A percentile compares a stretch with the other conserved stretches of the same genome.
Conservation (phyloP, 164 flowering plant species). For the Kingdonia uniflora region DNA sequence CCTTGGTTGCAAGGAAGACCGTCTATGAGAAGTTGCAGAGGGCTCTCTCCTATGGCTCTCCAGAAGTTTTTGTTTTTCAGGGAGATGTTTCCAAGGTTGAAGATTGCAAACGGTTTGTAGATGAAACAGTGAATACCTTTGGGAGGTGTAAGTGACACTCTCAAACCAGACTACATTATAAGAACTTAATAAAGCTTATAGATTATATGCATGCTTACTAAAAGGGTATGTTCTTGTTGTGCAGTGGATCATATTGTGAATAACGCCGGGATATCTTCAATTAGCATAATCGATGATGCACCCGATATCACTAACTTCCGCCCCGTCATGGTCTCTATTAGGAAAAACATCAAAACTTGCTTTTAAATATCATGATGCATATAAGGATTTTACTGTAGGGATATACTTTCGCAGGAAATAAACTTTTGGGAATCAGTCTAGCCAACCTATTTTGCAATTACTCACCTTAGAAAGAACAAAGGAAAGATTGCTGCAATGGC, state of each 20-base stretch:
- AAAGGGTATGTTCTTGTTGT: background rate
- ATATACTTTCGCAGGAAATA: slow-evolving; percentile 24
- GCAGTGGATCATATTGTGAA: slow-evolving; percentile 71
- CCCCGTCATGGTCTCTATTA: slow-evolving; percentile 28
- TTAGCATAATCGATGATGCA: slow-evolving; percentile 31
- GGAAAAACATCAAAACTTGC: background rate
- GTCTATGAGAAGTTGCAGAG: slow-evolving; percentile 30
- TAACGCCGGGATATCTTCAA: slow-evolving; percentile 41
- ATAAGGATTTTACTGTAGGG: background rate
- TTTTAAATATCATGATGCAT: too few relatives aligned
- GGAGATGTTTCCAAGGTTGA: slow-evolving; percentile 42
- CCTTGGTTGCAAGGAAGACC: slow-evolving; percentile 35
- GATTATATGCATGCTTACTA: too few relatives aligned
- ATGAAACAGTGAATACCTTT: slow-evolving; percentile 29
- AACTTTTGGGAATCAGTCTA: slow-evolving; percentile 55
- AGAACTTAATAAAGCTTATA: too few relatives aligned
- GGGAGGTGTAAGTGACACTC: slow-evolving; percentile 38
- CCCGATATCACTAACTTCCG: slow-evolving; percentile 11
- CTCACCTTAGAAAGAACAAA: slow-evolving; percentile 30
- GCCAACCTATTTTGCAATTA: slow-evolving; percentile 32
- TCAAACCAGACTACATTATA: too few relatives aligned
- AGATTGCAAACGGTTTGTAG: slow-evolving; percentile 31
- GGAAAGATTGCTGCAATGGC: slow-evolving; percentile 37
- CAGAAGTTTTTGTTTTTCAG: slow-evolving; percentile 26
- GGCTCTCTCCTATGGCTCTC: slow-evolving; percentile 34